Base-by-base conservation (phyloP, 179 eudicot species). In the Vitellaria paradoxa region DNA sequence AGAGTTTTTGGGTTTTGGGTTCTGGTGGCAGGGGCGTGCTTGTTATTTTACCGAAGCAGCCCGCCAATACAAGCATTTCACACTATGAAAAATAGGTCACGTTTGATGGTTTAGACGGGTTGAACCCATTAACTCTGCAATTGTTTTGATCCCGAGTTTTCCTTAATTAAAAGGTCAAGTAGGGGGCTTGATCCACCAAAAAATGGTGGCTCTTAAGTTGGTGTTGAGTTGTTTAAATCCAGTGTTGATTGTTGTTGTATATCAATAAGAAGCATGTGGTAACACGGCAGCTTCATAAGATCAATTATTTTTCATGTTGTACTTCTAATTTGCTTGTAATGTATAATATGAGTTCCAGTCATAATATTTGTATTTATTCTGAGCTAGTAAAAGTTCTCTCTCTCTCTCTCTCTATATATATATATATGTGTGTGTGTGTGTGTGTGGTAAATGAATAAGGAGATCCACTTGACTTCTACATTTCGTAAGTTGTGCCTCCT, bases 31-130 rank as follows among this genome's bases (percentile, higher is more conserved):
- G 62, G 6, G 62, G 62, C 62, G 5, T 57, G 62, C 62, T 57
- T 76, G 12, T 13, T 18, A 47, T 76, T 76, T 64, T 68, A 5
- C 59, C 8, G 20, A n/a, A 76, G 79, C 76, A 55, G 72, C 66
- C 77, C 77, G 65, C 81, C 64, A 53, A 53, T 24, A 3, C 11
- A 30, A 30, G 18, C 47, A 13, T 23, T 10, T 71, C 7, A 23
- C 20, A 24, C 57, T 53, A 4, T 53, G 20, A 42, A 26, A 21
- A 26, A 2, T 7, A 55, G 3, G 37, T 6, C 40, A 42, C 17
- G 0, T n/a, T 17, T 37, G 76, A 57, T 37, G 52, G 65, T 30
- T 9, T 24, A n/a, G 50, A 55, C 5, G 24, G 45, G 47, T 55
- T 55, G 30, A 71, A 57, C 65, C 65, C 8, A 72, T 30, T 3